A percentile compares a stretch with the other conserved stretches of the same genome.
These are phyloP conservation scores for Xylariaceae sp. DNA, from an alignment of 2,329 filamentous ascomycete genomes.

Conservation along the genomic window DNA sequence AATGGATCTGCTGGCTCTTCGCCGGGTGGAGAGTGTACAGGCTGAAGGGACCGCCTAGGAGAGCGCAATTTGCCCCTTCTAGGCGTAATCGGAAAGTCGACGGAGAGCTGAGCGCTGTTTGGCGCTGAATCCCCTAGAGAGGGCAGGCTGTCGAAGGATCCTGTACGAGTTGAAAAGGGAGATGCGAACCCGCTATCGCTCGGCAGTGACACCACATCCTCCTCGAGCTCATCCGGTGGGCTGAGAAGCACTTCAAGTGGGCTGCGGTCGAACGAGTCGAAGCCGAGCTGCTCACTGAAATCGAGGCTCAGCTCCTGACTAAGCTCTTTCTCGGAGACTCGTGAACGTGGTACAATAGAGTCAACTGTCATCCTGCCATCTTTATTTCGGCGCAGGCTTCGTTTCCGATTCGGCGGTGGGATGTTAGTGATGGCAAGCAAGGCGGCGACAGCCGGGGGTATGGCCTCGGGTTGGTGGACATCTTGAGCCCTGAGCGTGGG, in stretches of 20 bases:
- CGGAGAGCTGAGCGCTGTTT: constrained; percentile 48
- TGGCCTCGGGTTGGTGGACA: constrained; percentile 49
- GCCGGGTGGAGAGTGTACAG: constrained; percentile 55
- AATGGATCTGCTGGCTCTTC: constrained; percentile 48
- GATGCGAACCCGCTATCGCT: constrained; percentile 55
- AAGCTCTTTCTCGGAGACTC: constrained; percentile 57
- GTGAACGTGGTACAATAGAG: constrained; percentile 52
- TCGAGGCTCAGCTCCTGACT: constrained; percentile 36
- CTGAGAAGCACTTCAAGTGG: constrained; percentile 60
- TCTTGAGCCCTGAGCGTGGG: constrained; percentile 37
- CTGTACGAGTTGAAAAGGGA: constrained; percentile 51
- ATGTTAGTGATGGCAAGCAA: constrained; percentile 62
- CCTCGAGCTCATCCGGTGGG: constrained; percentile 56
- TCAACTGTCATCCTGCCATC: constrained; percentile 50
- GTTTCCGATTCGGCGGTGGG: constrained; percentile 44
- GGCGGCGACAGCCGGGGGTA: constrained; percentile 59
- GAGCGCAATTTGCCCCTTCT: constrained; percentile 42
- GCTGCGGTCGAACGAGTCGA: constrained; percentile 47
- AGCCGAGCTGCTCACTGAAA: constrained; percentile 17
- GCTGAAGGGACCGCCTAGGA: constrained; percentile 51
- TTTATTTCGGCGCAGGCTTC: constrained; percentile 30
- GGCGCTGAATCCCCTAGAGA: constrained; percentile 56
- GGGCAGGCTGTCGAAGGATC: constrained; percentile 60
- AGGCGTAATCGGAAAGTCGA: constrained; percentile 48
- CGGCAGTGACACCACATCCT: constrained; percentile 43